These are phyloP conservation scores for Phytophthora boehmeriae DNA, from an alignment of 352 stramenopile genomes.

Conservation along the genomic window DNA sequence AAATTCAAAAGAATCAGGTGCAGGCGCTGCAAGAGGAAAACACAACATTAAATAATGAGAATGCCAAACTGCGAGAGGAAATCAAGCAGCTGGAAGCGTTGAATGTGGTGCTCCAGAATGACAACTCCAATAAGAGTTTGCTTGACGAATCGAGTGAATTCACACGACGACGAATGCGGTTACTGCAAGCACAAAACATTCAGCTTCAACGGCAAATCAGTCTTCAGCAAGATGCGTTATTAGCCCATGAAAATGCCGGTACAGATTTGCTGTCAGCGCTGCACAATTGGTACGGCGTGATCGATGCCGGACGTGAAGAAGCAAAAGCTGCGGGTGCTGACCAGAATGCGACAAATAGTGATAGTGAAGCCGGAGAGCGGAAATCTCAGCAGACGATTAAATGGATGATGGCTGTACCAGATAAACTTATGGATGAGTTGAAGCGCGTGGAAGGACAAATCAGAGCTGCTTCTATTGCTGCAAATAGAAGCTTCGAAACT, in stretches of 20 bases:
- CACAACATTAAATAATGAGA: constrained; percentile 37
- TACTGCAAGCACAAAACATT: constrained; percentile 65
- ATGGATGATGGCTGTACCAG: constrained; percentile 51
- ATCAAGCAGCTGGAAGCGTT: constrained; percentile 55
- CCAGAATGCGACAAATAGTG: constrained; percentile 6
- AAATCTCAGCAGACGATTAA: constrained; percentile 24
- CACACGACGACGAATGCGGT: constrained; percentile 36
- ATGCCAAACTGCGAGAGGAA: constrained; percentile 46
- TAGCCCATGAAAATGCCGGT: constrained; percentile 39
- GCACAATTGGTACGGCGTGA: constrained; percentile 43
- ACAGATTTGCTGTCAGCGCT: constrained; percentile 43
- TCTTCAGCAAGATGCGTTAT: constrained; percentile 47
- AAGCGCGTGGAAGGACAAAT: constrained; percentile 41
- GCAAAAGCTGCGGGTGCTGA: constrained; percentile 49
- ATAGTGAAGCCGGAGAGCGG: background rate
- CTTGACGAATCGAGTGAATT: constrained; percentile 20
- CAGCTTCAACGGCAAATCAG: constrained; percentile 61
- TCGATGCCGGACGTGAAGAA: constrained; percentile 50
- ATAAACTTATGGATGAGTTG: constrained; percentile 42
- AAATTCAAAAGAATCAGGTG: constrained; percentile 56
- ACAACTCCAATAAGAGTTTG: constrained; percentile 26
- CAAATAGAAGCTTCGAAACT: constrained; percentile 29
- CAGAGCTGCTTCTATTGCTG: constrained; percentile 12
- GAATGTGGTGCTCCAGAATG: constrained; percentile 37
- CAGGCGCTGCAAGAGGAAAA: constrained; percentile 55